A percentile compares a stretch with the other conserved stretches of the same genome.
phyloP scores from a whole-genome alignment of 2,329 filamentous ascomycete species.

The Neoscytalidium dimidiatum region DNA sequence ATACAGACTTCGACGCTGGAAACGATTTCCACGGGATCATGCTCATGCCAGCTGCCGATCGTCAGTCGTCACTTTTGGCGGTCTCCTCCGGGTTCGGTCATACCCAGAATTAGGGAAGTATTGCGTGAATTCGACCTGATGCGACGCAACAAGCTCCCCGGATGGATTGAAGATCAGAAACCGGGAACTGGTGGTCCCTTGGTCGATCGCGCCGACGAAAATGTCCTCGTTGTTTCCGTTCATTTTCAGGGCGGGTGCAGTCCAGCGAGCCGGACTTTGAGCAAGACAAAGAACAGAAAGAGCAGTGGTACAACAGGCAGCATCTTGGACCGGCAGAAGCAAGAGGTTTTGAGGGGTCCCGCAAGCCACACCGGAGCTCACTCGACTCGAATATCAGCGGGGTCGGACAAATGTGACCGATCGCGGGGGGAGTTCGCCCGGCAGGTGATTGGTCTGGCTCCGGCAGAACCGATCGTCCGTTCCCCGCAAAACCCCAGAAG shows the following conservation, averaged over 20 bases:
- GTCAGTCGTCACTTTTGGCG: not conserved
- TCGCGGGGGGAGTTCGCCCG: not conserved
- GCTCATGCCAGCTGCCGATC: constrained; percentile 72
- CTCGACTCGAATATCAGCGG: not conserved
- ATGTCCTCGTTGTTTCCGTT: constrained; percentile 40
- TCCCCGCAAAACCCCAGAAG: constrained; percentile 11
- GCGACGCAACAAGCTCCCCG: constrained; percentile 71
- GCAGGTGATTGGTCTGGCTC: constrained; percentile 2
- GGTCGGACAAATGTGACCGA: constrained; percentile 8
- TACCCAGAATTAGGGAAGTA: constrained; percentile 79
- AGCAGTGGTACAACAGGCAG: not conserved
- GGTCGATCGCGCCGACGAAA: constrained; percentile 82
- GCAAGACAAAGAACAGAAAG: not conserved
- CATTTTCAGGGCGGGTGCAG: not conserved
- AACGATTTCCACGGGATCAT: constrained; percentile 73
- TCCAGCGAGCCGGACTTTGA: not conserved
- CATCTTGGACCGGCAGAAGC: not conserved
- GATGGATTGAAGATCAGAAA: constrained; percentile 81
- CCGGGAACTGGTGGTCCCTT: constrained; percentile 79
- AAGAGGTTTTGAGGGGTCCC: not conserved
- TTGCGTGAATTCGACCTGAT: constrained; percentile 80
- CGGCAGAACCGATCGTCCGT: not conserved
- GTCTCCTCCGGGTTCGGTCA: constrained; percentile 23
- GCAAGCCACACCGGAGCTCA: not conserved
- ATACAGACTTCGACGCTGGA: constrained; percentile 74